A percentile compares a stretch with the other conserved stretches of the same genome.
Conservation (phyloP, 2,329 filamentous ascomycete species). For the Colletotrichum cereale region DNA sequence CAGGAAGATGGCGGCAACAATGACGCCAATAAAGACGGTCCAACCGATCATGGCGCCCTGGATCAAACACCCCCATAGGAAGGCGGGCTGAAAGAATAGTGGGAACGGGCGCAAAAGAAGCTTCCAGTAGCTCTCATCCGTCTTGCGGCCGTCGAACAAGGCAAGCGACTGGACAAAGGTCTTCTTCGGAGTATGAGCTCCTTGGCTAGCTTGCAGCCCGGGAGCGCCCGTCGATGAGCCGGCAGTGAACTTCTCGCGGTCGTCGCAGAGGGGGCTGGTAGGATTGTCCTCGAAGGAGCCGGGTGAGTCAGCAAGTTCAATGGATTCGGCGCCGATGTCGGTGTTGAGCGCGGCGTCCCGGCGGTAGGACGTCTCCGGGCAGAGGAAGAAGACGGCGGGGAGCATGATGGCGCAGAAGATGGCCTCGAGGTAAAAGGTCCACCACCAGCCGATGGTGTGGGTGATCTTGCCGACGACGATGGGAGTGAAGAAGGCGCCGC, state of each 20-base stretch:
- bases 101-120: slow-evolving; percentile 81
- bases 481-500: slow-evolving; percentile 76
- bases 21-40: slow-evolving; percentile 92
- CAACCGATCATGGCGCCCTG: slow-evolving; percentile 94
- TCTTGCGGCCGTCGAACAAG: slow-evolving; percentile 86
- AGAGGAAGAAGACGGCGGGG: slow-evolving; percentile 80
- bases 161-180: slow-evolving; percentile 72
- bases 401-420: slow-evolving; percentile 83
- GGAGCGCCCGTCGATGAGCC: background rate
- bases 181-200: slow-evolving; percentile 59
- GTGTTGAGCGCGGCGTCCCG: slow-evolving; percentile 77
- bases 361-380: slow-evolving; percentile 83
- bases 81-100: slow-evolving; percentile 85
- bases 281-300: background rate
- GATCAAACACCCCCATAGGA: slow-evolving; percentile 83
- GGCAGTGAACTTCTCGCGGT: slow-evolving; percentile 14
- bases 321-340: slow-evolving; percentile 64
- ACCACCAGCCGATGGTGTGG: slow-evolving; percentile 80
- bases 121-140: slow-evolving; percentile 78
- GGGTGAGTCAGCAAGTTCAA: slow-evolving; percentile 43
- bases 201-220: background rate
- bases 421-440: slow-evolving; percentile 89
- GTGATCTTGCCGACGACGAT: slow-evolving; percentile 93
- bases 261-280: background rate
- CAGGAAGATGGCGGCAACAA: slow-evolving; percentile 85